Conservation (phyloP, 1,284 basidiomycete species). For the Ceratobasidium sp. region DNA sequence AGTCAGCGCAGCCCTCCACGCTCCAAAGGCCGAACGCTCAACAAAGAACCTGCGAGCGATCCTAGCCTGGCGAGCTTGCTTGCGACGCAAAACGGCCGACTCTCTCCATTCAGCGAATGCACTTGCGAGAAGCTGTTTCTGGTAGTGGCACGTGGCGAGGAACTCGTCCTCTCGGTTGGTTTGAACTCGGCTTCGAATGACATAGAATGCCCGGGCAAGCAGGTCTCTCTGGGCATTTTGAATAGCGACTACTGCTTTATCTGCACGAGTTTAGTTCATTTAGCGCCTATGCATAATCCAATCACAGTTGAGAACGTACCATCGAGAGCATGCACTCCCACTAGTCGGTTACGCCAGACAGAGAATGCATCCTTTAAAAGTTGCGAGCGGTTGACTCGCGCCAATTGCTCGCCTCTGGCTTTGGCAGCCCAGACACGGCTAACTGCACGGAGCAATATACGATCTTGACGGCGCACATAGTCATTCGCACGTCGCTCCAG, state of each 20-base stretch:
- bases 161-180: background rate
- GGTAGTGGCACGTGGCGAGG: conserved; percentile 5
- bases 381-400: conserved; percentile 59
- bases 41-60: conserved; percentile 62
- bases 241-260: conserved; percentile 1
- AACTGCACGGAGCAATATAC: conserved; percentile 66
- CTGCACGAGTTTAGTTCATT: background rate
- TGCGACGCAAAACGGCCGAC: conserved; percentile 4
- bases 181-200: conserved; percentile 13
- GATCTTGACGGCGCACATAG: conserved; percentile 66
- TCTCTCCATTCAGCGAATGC: conserved; percentile 24
- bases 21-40: conserved; percentile 58
- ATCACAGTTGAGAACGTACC: too few relatives aligned
- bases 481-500: conserved; percentile 64
- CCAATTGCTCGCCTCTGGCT: conserved; percentile 67
- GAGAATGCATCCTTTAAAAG: conserved; percentile 58
- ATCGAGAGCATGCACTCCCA: conserved; percentile 16
- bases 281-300: too few relatives aligned
- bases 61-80: conserved; percentile 56
- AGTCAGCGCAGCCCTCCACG: conserved; percentile 60
- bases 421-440: conserved; percentile 75
- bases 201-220: conserved; percentile 20
- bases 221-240: conserved; percentile 6
- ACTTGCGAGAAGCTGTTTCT: conserved; percentile 10
- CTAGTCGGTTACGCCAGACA: conserved; percentile 61